Evolutionary conservation across 2,329 filamentous ascomycete genomes (phyloP), one percentile per base, ranked within the genome.

Genomic region (Beauveria sp.): DNA sequence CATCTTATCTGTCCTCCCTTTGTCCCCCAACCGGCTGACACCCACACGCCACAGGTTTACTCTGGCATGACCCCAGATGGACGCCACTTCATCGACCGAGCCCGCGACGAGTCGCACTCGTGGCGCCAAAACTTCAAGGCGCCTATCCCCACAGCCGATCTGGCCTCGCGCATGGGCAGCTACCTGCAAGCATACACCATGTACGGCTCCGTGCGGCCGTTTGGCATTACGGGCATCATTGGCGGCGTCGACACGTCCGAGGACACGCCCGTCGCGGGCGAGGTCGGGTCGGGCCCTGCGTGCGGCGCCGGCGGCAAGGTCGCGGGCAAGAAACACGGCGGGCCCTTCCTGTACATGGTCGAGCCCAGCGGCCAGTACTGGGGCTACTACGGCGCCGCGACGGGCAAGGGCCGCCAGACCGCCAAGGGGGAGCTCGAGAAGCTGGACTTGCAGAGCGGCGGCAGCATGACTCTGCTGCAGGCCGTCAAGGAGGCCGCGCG

Each of bases 361-460:
- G 95, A 99, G 81, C 95, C 95, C 47, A 96, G 92, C 71, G 95
- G 95, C 61, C 79, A 93, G 67, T 98, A 96, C 82, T 99, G 95
- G 95, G 95, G 95, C 63, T 99, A 99, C 83, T 97, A 97, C 75
- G 95, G 95, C 69, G 95, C 95, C 45, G 95, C 95, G 55, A 97
- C 95, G 16, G 95, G 95, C 72, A 99, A 99, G 79, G 95, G 95
- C 65, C 85, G 95, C 69, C 95, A 99, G 79, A 89, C 93, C 58
- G 95, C 95, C 72, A 99, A 99, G 83, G 92, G 93, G 9, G 95
- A 99, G 81, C 85, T 99, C 64, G 95, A 99, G 84, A 99, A 99
- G 84, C 83, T 99, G 63, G 91, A 98, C 74, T 85, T 99, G 62
- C 81, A 86, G 59, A 87, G 87, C 12, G 89, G 86, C 60, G 89